phyloP scores from a whole-genome alignment of 768 basidiomycete genomes.

The Rhodocollybia butyracea region DNA sequence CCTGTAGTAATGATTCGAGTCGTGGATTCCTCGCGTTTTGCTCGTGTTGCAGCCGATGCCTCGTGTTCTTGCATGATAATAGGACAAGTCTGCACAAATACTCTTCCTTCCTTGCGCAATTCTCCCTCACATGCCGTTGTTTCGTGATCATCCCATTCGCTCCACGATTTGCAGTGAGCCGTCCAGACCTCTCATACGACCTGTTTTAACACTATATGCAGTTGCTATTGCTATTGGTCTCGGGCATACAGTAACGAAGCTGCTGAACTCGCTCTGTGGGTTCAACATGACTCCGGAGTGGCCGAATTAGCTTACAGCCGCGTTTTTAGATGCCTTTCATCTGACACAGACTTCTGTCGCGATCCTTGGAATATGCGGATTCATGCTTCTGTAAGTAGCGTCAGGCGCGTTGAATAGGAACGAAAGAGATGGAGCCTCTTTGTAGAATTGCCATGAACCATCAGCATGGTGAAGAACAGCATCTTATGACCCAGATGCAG shows the following conservation, averaged over 20 bases:
- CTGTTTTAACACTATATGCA: slow-evolving; percentile 15
- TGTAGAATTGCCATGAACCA: slow-evolving; percentile 68
- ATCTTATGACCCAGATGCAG: slow-evolving; percentile 64
- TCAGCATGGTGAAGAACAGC: slow-evolving; percentile 36
- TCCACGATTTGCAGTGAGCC: slow-evolving; percentile 39
- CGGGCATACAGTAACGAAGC: slow-evolving; percentile 49
- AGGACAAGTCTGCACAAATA: slow-evolving; percentile 6
- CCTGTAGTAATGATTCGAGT: neutral
- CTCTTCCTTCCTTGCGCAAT: slow-evolving; percentile 5
- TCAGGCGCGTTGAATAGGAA: neutral
- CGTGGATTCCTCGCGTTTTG: slow-evolving; percentile 1
- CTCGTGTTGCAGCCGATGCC: slow-evolving; percentile 16
- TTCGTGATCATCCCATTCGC: slow-evolving; percentile 44
- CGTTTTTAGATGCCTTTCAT: slow-evolving; percentile 51
- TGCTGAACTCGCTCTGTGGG: slow-evolving; percentile 47
- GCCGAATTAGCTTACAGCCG: neutral
- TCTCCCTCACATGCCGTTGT: slow-evolving; percentile 39
- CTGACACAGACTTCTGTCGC: slow-evolving; percentile 75
- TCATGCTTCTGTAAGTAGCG: slow-evolving; percentile 60
- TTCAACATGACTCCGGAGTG: neutral
- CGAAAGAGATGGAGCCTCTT: neutral
- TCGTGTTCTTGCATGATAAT: slow-evolving; percentile 18
- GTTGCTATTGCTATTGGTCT: slow-evolving; percentile 44
- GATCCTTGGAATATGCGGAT: slow-evolving; percentile 57
- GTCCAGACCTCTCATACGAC: neutral